Base-by-base conservation (phyloP, 495 filamentous ascomycete species). In the Jackrogersella multiformis region DNA sequence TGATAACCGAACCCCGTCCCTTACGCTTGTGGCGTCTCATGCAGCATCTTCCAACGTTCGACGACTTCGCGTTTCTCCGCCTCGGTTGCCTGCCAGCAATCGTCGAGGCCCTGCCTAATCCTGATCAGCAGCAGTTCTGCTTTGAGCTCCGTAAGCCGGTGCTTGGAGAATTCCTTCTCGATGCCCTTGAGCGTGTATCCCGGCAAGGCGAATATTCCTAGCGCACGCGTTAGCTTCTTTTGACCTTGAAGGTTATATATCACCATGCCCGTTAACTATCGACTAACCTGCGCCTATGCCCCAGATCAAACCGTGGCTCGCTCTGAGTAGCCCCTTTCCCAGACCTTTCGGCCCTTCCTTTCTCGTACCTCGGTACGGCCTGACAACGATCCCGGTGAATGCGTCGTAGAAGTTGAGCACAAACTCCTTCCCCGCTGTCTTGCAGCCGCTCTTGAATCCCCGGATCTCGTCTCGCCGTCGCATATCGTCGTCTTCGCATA, bases 101-200 rank as follows among this genome's bases (percentile, higher is more conserved):
- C 68, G 16, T 54, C 36, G 0, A 75, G 51, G 13, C 68, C 70
- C 62, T 77, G 74, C 30, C 64, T 66, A n/a, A 77, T 30, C 36
- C 74, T 38, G 16, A 72, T 67, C 20, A 61, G 24, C 3, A 76
- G 18, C 3, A 76, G 38, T 30, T 69, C 67, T 3, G 74, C 72
- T 44, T 69, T 73, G 23, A 74, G 48, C 32, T 55, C 59, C 18
- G 62, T 67, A 21, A 58, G 39, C 35, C 64, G 28, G 23, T 73
- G 81, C 51, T 86, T 87, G 44, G 85, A 82, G 10, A 90, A 70
- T 51, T 88, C 83, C 68, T 86, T 86, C 71, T 89, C 86, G 2
- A 90, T 70, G 0, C 89, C 89, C 54, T 86, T 85, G 54, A 88
- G 77, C 0, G 86, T 82, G 68, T 89, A 90, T 1, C 84, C 87